Base-by-base conservation (phyloP, 208 protist genomes). In the Leishmania tropica region DNA sequence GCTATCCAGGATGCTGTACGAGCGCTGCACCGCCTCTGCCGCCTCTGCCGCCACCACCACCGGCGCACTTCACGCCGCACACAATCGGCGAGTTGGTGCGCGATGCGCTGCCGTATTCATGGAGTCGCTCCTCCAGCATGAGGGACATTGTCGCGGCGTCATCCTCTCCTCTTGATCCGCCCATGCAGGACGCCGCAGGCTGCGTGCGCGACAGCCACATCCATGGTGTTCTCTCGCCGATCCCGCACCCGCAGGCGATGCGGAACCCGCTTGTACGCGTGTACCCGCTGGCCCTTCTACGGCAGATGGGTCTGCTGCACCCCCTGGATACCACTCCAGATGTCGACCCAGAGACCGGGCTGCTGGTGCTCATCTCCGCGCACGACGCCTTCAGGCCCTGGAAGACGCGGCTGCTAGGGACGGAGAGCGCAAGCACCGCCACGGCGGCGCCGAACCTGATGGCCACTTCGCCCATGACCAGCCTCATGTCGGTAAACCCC, bases 221-320 rank as follows among this genome's bases (percentile, higher is more conserved):
- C 64, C 8, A 58, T 8, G 47, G 45, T n/a, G 21, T 60, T 35
- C 54, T 80, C 28, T 40, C 37, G 21, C 79, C 81, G 5, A 82
- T 62, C 42, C 73, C 75, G 17, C 80, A 72, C 13, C 76, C 75
- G 24, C 84, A 81, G 79, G 54, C 67, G 15, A 58, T 31, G 62
- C 81, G 60, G 21, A 92, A 92, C 86, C 76, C 83, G 1, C 88
- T 92, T 37, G 70, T 92, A 2, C 85, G 54, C 54, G 73, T 75
- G 73, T 92, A 92, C 79, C 88, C 88, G 2, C 65, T 87, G n/a
- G 19, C 85, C 28, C 76, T 84, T 62, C 83, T 92, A 58, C 83
- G 83, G 8, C 83, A 88, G 76, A 85, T 92, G 54, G 85, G 86
- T 5, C 79, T 92, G 51, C 24, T 90, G 47, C 82, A 81, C 40